Conservation (phyloP, 2,329 filamentous ascomycete species). For the Cercospora janseana region DNA sequence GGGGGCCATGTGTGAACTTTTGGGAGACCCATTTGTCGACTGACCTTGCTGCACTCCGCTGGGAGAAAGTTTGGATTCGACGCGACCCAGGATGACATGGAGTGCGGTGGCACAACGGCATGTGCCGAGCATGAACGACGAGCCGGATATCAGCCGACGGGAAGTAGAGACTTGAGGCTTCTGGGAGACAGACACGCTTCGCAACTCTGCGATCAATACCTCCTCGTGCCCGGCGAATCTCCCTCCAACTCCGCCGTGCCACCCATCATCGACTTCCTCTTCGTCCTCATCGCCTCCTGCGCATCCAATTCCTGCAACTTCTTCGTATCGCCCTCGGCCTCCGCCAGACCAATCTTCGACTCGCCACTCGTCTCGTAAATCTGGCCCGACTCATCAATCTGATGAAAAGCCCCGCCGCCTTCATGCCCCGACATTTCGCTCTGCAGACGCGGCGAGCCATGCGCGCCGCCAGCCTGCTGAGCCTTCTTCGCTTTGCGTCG, state of each 20-base stretch:
- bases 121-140: too few species aligned
- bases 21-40: too few species aligned
- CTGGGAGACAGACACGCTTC: too few species aligned
- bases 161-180: too few species aligned
- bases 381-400: slow-evolving; percentile 2
- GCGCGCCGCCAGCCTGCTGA: background rate
- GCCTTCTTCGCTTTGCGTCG: slow-evolving; percentile 1
- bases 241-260: slow-evolving; percentile 7
- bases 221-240: background rate
- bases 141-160: too few species aligned
- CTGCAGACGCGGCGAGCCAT: background rate
- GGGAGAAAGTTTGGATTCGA: too few species aligned
- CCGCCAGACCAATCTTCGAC: background rate
- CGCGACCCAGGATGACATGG: too few species aligned
- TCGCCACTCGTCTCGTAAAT: slow-evolving; percentile 5
- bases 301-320: slow-evolving; percentile 7
- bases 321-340: slow-evolving; percentile 4
- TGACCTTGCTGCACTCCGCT: too few species aligned
- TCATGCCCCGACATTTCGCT: slow-evolving; percentile 2
- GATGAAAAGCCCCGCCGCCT: background rate
- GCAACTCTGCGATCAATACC: too few species aligned
- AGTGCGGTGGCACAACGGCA: too few species aligned
- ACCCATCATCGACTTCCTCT: background rate
- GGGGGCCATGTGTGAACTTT: too few species aligned
- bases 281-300: background rate